phyloP scores from a whole-genome alignment of 371 early-diverging fungal genomes.

The Funneliformis caledonium region DNA sequence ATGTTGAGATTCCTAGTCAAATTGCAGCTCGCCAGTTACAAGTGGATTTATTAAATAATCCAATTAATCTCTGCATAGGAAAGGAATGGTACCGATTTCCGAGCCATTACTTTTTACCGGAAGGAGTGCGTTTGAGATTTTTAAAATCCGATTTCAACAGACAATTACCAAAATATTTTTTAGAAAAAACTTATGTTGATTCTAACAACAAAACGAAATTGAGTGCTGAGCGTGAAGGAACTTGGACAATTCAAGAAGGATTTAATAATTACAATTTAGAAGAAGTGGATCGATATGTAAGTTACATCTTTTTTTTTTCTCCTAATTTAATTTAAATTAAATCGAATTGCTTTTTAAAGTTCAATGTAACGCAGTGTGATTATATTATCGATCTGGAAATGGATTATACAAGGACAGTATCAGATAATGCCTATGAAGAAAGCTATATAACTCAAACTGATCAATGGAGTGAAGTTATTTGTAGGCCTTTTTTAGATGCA shows the following conservation, averaged over 20 bases:
- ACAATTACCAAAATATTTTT: conserved; percentile 70
- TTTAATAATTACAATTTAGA: conserved; percentile 79
- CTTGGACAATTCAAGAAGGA: conserved; percentile 53
- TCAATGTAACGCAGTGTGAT: conserved; percentile 63
- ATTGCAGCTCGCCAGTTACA: not conserved
- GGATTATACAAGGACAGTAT: not conserved
- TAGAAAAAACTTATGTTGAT: conserved; percentile 36
- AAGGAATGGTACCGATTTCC: conserved; percentile 96
- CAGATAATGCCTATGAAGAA: conserved; percentile 48
- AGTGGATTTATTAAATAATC: not conserved
- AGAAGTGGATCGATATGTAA: conserved; percentile 66
- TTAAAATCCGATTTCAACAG: conserved; percentile 68
- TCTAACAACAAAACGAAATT: conserved; percentile 6
- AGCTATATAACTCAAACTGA: conserved; percentile 55
- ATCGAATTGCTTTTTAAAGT: conserved; percentile 43
- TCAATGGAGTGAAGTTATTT: conserved; percentile 59
- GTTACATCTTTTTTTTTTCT: conserved; percentile 22
- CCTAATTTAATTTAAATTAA: not conserved
- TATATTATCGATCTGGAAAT: conserved; percentile 71
- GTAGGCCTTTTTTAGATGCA: conserved; percentile 65
- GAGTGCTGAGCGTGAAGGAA: conserved; percentile 45
- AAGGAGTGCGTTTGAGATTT: conserved; percentile 62
- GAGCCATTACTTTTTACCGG: conserved; percentile 86
- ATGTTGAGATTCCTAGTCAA: conserved; percentile 35
- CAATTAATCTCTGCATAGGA: conserved; percentile 76